A percentile compares a stretch with the other conserved stretches of the same genome.
phyloP scores from a whole-genome alignment of 805 yeast species.

The Kluyveromyces starmeri region DNA sequence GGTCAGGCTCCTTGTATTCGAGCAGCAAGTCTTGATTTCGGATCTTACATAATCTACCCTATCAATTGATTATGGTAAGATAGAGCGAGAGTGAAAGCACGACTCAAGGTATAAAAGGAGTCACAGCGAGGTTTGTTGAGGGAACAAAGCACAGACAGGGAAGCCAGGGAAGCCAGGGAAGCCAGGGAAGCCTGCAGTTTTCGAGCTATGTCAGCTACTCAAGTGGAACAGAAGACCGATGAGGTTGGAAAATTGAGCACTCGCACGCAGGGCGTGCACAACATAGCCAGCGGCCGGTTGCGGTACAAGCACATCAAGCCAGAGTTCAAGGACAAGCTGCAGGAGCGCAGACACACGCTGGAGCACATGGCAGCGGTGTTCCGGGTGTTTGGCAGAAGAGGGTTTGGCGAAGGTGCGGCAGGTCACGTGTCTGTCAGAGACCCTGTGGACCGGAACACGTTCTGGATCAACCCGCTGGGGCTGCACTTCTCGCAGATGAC shows the following conservation, averaged over 20 bases:
- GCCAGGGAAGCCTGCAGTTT: too few species aligned
- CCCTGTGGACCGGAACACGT: slow-evolving; percentile 69
- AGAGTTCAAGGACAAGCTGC: slow-evolving; percentile 11
- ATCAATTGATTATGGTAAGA: too few species aligned
- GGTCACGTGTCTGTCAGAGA: slow-evolving; percentile 85
- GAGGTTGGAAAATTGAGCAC: background rate
- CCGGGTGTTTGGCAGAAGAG: slow-evolving; percentile 71
- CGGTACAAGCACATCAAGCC: slow-evolving; percentile 14
- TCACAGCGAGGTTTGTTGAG: too few species aligned
- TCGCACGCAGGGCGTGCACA: slow-evolving; percentile 16
- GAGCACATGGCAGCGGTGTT: slow-evolving; percentile 84
- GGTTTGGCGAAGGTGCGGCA: slow-evolving; percentile 68
- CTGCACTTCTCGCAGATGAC: slow-evolving; percentile 56
- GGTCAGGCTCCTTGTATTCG: too few species aligned
- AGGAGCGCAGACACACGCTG: slow-evolving; percentile 16
- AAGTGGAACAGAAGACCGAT: background rate
- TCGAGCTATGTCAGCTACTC: too few species aligned
- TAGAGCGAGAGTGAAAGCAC: too few species aligned
- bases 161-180: too few species aligned
- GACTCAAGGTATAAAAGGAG: too few species aligned
- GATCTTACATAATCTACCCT: too few species aligned
- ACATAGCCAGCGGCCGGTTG: slow-evolving; percentile 13
- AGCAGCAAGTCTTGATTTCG: too few species aligned
- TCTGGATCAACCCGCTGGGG: slow-evolving; percentile 89
- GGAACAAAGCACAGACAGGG: too few species aligned